Evolutionary conservation across 2,329 filamentous ascomycete species (phyloP), one percentile per base, ranked within the genome.

Genomic region (Monosporascus sp.): DNA sequence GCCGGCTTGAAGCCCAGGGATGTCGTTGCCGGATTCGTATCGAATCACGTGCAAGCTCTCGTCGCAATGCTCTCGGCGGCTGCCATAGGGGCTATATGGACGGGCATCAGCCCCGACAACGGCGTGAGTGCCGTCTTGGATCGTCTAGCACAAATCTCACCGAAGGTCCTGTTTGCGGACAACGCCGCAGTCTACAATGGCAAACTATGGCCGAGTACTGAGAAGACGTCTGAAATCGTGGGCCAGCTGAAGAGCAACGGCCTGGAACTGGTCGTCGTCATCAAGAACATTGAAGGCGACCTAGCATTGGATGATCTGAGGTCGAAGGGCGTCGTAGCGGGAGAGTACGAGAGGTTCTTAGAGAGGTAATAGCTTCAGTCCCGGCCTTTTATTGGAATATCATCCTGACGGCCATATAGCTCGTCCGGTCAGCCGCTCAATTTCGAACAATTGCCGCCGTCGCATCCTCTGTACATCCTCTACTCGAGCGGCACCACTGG

Each of bases 401-500:
- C 11, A 5, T 35, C 5, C 9, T 35, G 31, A 35, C 11, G 31
- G 31, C n/a, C 20, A 24, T 52, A 1, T 45, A 55, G 50, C n/a
- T 68, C 67, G 27, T 67, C 74, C 0, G 66, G 78, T 37, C 70
- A 72, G 18, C 70, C 72, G 52, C 77, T 86, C 45, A 70, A 67
- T 22, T 97, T 97, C 67, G 82, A 84, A 61, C 89, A 91, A 66
- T 80, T 97, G 8, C 80, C 84, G 1, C 86, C 94, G 1, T 89
- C 93, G 20, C 90, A 96, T 60, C 93, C 93, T 0, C 83, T 97
- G 3, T 97, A 97, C 66, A 91, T 99, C 46, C 80, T 97, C 37
- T 99, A 96, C 71, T 95, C 89, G 1, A 93, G 88, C 46, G 94
- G 94, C 22, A 99, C 94, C 0, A 97, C 94, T 0, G 82, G 82